Percentiles rank a stretch among this genome's conserved stretches.
Evolutionary conservation across 2,329 filamentous ascomycete genomes (phyloP).

Genomic region (Claviceps fusiformis): DNA sequence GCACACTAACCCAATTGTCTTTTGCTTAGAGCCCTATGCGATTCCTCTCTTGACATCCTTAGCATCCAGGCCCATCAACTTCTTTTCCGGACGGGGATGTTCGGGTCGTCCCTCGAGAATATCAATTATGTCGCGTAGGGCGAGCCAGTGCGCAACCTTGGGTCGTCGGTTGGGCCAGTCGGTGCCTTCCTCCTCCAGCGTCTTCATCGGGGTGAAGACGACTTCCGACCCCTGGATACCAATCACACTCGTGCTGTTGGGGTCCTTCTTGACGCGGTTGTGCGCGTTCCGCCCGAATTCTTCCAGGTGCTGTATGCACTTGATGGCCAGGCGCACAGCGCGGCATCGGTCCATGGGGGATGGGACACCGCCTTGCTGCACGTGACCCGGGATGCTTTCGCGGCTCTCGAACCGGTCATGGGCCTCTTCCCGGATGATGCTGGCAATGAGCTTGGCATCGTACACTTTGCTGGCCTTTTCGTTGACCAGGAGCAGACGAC

Average conservation of each 20-base stretch:
- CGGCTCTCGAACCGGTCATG: constrained; percentile 85
- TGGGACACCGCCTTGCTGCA: constrained; percentile 85
- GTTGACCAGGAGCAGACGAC: constrained; percentile 91
- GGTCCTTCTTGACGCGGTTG: constrained; percentile 58
- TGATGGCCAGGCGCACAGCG: constrained; percentile 82
- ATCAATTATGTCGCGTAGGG: constrained; percentile 69
- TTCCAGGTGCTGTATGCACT: constrained; percentile 87
- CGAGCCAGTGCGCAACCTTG: constrained; percentile 72
- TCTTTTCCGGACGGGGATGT: constrained; percentile 33
- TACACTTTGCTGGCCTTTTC: constrained; percentile 87
- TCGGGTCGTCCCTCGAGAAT: constrained; percentile 61
- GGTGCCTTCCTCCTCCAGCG: constrained; percentile 70
- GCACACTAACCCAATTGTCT: too few species aligned
- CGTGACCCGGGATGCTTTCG: constrained; percentile 83
- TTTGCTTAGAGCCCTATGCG: neutral
- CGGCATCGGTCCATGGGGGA: constrained; percentile 93
- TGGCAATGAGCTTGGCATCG: constrained; percentile 81
- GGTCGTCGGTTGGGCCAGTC: constrained; percentile 89
- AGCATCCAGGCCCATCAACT: constrained; percentile 37
- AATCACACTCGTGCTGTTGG: constrained; percentile 66
- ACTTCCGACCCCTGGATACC: constrained; percentile 85
- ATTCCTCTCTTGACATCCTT: constrained; percentile 49
- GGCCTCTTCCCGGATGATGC: constrained; percentile 90
- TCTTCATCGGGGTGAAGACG: constrained; percentile 70
- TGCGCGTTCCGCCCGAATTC: constrained; percentile 52